Base-by-base conservation (phyloP, 208 protist species). In the Leishmania braziliensis region DNA sequence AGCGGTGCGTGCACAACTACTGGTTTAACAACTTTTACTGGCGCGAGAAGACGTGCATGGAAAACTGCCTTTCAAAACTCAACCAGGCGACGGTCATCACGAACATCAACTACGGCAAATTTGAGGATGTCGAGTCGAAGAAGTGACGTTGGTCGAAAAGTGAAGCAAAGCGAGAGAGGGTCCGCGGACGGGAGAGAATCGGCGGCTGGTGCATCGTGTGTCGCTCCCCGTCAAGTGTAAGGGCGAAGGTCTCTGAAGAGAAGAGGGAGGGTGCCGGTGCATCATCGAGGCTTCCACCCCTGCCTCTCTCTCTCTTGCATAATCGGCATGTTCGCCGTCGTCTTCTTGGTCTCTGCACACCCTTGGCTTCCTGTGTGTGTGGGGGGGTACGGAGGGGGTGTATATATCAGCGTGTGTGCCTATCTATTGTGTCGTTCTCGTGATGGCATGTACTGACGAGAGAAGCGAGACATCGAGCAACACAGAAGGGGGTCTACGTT, bases 41-140 rank as follows among this genome's bases (percentile, higher is more conserved):
- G 29, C 60, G 78, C 8, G 95, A 97, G 78, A 90, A 94, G 82
- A 88, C 78, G 23, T 98, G 95, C 87, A 96, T 96, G 93, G 69
- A 90, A 26, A 98, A 98, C 80, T 98, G 95, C 72, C 80, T 98
- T n/a, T 91, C 94, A 51, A 95, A 97, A 86, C 85, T 96, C 39
- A 93, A 90, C 76, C 93, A 98, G 81, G 88, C 90, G 26, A 92
- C 91, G 0, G 88, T 98, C 69, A 95, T 98, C 76, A 93, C 92
- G 29, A 98, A 98, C 81, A 87, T 97, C 68, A 93, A 93, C 81
- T 95, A 94, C 65, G 86, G 86, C 62, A 95, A 95, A 78, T 96
- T 94, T 75, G 93, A 96, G 74, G 86, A 96, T 77, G 62, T 83
- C 23, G 48, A 89, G 43, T 54, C 85, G 36, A 80, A 70, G 53